Percentiles rank a stretch among this genome's conserved stretches.
Conservation (phyloP, 176 grass and related monocot species). For the Echinochloa phyllopogon region DNA sequence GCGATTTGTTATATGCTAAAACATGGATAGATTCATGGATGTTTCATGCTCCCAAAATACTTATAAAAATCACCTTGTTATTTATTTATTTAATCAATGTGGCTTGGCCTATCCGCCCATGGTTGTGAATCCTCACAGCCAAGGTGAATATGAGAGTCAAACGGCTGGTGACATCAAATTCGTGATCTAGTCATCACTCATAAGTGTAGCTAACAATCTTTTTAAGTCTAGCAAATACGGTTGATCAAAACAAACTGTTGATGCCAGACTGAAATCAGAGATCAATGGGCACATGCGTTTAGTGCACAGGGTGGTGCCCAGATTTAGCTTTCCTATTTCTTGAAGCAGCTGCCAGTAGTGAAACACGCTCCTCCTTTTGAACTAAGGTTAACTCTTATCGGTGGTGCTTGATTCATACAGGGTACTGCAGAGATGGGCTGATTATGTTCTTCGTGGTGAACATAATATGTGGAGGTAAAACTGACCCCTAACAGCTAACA, state of each 20-base stretch:
- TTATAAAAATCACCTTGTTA: constrained; percentile 26
- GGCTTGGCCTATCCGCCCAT: neutral
- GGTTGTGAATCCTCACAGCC: neutral
- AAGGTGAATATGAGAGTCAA: neutral
- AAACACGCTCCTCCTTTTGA: neutral
- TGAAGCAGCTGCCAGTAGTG: neutral
- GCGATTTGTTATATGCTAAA: constrained; percentile 9
- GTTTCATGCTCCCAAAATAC: constrained; percentile 6
- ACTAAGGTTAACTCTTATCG: neutral
- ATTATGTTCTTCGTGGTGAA: constrained; percentile 84
- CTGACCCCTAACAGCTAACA: constrained; percentile 4
- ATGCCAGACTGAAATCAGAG: neutral
- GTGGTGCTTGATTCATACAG: constrained; percentile 44
- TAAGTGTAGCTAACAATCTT: constrained; percentile 14
- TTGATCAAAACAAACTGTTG: neutral
- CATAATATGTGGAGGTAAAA: constrained; percentile 99
- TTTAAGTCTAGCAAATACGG: neutral
- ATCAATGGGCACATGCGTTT: constrained; percentile 18
- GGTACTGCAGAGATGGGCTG: constrained; percentile 92
- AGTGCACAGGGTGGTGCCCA: constrained; percentile 7
- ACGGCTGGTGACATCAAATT: neutral
- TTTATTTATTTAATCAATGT: neutral
- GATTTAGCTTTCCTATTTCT: neutral
- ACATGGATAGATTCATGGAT: neutral
- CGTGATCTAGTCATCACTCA: constrained; percentile 26